phyloP scores from a whole-genome alignment of 495 filamentous ascomycete genomes.

The Achaetomiella virescens region DNA sequence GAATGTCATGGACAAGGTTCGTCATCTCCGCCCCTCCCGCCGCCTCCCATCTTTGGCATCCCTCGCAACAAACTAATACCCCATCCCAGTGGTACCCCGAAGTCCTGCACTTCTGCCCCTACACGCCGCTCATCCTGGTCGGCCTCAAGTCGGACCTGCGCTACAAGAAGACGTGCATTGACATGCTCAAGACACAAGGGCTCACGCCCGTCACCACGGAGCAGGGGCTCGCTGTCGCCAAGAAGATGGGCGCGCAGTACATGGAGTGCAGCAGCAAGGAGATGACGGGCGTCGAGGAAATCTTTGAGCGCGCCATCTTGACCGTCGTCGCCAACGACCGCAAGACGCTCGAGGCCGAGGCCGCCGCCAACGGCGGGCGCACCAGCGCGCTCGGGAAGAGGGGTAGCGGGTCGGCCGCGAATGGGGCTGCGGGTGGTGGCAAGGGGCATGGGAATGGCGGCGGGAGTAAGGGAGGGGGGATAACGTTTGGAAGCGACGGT shows the following conservation, averaged over 20 bases:
- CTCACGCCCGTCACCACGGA: constrained; percentile 88
- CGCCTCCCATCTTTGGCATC: neutral
- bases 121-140: constrained; percentile 89
- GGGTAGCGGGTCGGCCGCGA: neutral
- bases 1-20: constrained; percentile 97
- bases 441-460: constrained; percentile 6
- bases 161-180: constrained; percentile 88
- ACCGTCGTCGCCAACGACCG: constrained; percentile 70
- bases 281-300: constrained; percentile 89
- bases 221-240: constrained; percentile 80
- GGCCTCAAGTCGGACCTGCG: constrained; percentile 96
- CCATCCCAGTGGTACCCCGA: constrained; percentile 90
- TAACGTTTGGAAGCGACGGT: constrained; percentile 21
- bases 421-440: neutral
- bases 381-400: constrained; percentile 1
- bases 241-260: constrained; percentile 88
- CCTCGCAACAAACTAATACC: neutral
- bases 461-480: constrained; percentile 12
- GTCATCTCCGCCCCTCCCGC: constrained; percentile 11
- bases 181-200: constrained; percentile 95
- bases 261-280: constrained; percentile 98
- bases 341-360: constrained; percentile 42
- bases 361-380: constrained; percentile 20
- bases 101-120: constrained; percentile 97
- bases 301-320: constrained; percentile 84